Conservation (phyloP, 306 rosid genomes). For the Prosopis cineraria region DNA sequence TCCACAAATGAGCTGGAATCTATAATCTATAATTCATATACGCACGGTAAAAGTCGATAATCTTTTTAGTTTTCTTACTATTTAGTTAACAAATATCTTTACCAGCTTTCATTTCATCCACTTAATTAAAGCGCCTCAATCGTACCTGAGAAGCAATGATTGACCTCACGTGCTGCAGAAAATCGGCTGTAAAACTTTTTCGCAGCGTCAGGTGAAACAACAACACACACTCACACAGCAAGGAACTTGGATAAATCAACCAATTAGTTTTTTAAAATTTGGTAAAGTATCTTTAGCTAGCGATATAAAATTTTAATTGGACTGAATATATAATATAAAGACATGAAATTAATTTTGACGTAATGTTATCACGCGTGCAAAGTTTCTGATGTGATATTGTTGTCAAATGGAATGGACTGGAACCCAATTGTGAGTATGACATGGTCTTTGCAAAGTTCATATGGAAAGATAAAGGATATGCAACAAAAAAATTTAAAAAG, state of each 20-base stretch:
- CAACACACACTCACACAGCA: no score
- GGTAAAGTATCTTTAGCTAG: neutral
- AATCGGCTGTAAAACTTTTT: no score
- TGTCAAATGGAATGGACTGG: conserved; percentile 29
- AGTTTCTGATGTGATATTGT: conserved; percentile 23
- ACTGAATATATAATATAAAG: neutral
- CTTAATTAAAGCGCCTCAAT: no score
- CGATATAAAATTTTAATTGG: neutral
- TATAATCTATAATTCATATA: no score
- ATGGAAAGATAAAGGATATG: conserved; percentile 18
- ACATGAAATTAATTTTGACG: neutral
- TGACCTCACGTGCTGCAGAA: no score
- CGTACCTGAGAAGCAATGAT: no score
- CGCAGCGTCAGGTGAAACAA: no score
- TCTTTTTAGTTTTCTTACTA: neutral
- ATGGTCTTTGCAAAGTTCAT: neutral
- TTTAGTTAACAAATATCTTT: neutral
- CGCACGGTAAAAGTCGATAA: neutral
- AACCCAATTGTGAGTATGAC: conserved; percentile 24
- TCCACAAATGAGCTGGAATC: neutral
- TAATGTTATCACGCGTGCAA: conserved; percentile 18
- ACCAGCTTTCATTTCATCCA: neutral
- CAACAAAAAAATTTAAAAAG: neutral
- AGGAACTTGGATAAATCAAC: no score
- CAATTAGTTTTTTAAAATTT: no score